Base-by-base conservation (phyloP, 202 grass and related monocot genomes). In the Bolboschoenoplectus hybrid region DNA sequence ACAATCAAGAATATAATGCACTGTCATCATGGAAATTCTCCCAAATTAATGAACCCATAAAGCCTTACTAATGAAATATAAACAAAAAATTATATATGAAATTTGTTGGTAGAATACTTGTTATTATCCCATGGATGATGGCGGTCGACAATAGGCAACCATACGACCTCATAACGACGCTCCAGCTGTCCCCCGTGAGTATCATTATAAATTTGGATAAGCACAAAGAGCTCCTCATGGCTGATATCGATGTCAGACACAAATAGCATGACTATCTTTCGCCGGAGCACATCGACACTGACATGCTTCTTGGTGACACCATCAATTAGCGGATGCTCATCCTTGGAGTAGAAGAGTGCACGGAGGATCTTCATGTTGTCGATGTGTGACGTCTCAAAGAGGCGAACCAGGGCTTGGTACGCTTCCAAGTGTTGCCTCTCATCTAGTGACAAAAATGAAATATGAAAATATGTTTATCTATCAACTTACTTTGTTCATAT, bases 301-400 rank as follows among this genome's bases (percentile, higher is more conserved):
- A 85, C 82, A 43, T 76, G 49, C 1, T 68, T 87, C 74, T 85
- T 88, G 17, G 82, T 85, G 16, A 57, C 0, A 12, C 82, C 85
- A 19, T 91, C 82, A 2, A 88, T 26, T 12, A 91, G 76, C 5
- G 82, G 75, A 6, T 68, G 82, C 16, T 91, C 89, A 2, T 91
- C 82, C 82, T 82, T 90, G 41, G 82, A 82, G 58, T 58, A 76
- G 20, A 91, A 60, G 9, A 91, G 67, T 4, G 86, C 81, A 8
- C 76, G 75, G 6, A 91, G 75, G 47, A 91, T 88, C 82, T 88
- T 91, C 74, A 78, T 82, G 82, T 91, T 91, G 76, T 91, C 89
- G 51, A 91, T 78, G 82, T 91, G 89, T 20, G 61, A 14, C 1
- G 56, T 70, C 14, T 91, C 85, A 36, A 91, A 91, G 52, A 91